phyloP scores from a whole-genome alignment of 2,329 filamentous ascomycete species.

The Epichloe glyceriae region DNA sequence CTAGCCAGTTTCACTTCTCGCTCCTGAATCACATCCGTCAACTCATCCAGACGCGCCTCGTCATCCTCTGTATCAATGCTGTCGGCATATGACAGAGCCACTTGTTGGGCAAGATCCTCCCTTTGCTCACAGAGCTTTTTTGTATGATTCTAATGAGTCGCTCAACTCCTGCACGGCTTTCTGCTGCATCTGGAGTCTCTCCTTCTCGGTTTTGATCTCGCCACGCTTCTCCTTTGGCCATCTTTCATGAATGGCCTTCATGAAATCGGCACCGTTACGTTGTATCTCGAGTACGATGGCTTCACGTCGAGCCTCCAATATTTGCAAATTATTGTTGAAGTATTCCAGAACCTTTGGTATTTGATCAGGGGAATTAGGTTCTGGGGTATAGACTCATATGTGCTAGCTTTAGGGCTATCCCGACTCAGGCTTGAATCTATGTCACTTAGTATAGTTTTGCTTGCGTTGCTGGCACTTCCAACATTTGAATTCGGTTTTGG shows the following conservation, averaged over 20 bases:
- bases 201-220: constrained; percentile 36
- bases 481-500: neutral
- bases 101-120: constrained; percentile 31
- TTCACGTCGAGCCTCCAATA: constrained; percentile 23
- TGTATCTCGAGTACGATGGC: constrained; percentile 29
- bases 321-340: constrained; percentile 17
- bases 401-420: neutral
- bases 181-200: constrained; percentile 32
- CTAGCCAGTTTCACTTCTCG: constrained; percentile 30
- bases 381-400: neutral
- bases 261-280: constrained; percentile 35
- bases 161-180: constrained; percentile 28
- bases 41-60: constrained; percentile 34
- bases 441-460: neutral
- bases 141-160: constrained; percentile 29
- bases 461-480: neutral
- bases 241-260: constrained; percentile 32
- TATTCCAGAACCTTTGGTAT: constrained; percentile 16
- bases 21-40: constrained; percentile 31
- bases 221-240: constrained; percentile 31
- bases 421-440: constrained; percentile 1
- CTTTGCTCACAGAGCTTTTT: constrained; percentile 27
- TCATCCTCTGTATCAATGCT: constrained; percentile 38
- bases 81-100: constrained; percentile 37
- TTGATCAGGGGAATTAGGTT: constrained; percentile 11